Conservation (phyloP, 495 filamentous ascomycete genomes). For the Aspergillus conjunctus region DNA sequence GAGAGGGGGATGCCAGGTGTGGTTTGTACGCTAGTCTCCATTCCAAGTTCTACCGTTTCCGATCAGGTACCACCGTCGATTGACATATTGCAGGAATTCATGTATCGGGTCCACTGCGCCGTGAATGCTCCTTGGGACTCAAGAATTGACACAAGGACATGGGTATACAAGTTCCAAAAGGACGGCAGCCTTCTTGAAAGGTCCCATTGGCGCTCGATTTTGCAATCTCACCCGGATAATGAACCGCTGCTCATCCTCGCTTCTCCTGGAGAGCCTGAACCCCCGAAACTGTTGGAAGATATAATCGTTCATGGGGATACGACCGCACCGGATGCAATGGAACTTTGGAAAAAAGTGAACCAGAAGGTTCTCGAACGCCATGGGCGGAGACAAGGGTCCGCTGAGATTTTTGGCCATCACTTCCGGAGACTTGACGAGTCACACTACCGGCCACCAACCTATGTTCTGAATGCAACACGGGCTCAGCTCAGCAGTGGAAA, state of each 20-base stretch:
- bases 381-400: no score
- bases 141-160: neutral
- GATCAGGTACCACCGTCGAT: neutral
- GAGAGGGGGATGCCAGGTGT: conserved; percentile 7
- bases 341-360: conserved; percentile 6
- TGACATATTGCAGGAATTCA: conserved; percentile 4
- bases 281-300: no score
- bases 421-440: conserved; percentile 4
- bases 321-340: neutral
- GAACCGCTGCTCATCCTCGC: conserved; percentile 10
- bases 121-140: neutral
- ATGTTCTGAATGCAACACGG: conserved; percentile 9
- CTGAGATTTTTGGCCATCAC: no score
- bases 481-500: neutral
- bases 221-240: conserved; percentile 2
- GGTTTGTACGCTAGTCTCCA: no score
- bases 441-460: conserved; percentile 5
- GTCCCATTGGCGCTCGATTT: conserved; percentile 13
- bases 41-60: neutral
- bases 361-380: conserved; percentile 6
- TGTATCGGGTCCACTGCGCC: conserved; percentile 3
- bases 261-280: conserved; percentile 7
- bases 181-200: conserved; percentile 8
- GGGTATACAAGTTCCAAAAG: conserved; percentile 7
- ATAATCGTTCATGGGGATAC: no score